Conservation (phyloP, 805 yeast genomes). For the Candida awuae region DNA sequence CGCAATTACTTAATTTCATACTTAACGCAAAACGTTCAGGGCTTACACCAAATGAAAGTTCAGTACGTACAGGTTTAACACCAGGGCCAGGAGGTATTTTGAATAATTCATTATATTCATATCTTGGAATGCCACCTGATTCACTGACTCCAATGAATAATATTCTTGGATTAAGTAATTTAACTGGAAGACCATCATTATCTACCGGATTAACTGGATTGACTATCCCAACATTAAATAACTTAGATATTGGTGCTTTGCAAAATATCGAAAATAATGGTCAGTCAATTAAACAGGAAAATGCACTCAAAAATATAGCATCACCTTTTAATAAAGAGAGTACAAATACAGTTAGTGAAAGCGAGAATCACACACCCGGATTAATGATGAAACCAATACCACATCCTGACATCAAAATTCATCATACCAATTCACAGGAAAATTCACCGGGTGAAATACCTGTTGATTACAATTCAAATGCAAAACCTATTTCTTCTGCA, state of each 20-base stretch:
- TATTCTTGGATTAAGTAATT: not conserved
- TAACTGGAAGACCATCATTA: not conserved
- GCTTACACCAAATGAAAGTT: constrained; percentile 69
- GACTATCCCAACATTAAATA: constrained; percentile 3
- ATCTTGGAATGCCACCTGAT: constrained; percentile 20
- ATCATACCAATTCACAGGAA: too few species aligned
- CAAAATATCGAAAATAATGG: not conserved
- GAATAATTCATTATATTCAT: constrained; percentile 15
- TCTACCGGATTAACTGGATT: constrained; percentile 7
- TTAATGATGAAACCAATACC: not conserved
- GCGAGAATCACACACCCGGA: not conserved
- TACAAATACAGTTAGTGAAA: not conserved
- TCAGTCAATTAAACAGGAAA: not conserved
- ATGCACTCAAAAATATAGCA: not conserved
- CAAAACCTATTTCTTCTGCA: too few species aligned
- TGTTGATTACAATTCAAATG: too few species aligned
- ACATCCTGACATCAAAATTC: not conserved
- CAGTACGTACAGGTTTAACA: constrained; percentile 62
- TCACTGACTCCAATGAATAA: constrained; percentile 18
- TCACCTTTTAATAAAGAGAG: not conserved
- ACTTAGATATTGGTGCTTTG: not conserved
- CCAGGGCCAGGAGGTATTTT: constrained; percentile 44
- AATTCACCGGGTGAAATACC: too few species aligned
- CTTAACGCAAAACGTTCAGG: constrained; percentile 41
- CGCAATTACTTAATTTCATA: constrained; percentile 18